A percentile compares a stretch with the other conserved stretches of the same genome.
phyloP scores from a whole-genome alignment of 2,329 filamentous ascomycete species.

The Aspergillus persii region DNA sequence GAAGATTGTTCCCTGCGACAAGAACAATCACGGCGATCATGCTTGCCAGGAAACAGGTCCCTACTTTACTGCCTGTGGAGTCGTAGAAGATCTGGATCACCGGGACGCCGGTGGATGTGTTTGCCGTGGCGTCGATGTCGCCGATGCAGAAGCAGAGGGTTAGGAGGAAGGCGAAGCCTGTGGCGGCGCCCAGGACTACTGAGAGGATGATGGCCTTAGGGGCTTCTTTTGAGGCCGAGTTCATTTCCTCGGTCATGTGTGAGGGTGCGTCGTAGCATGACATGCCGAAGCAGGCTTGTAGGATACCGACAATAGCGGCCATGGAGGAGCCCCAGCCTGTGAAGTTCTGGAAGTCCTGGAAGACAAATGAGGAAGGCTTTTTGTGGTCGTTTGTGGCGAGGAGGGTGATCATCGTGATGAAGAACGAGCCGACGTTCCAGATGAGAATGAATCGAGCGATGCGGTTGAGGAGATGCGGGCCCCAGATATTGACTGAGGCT shows the following conservation, averaged over 20 bases:
- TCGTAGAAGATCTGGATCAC: conserved; percentile 55
- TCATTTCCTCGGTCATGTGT: conserved; percentile 58
- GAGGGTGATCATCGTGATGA: conserved; percentile 53
- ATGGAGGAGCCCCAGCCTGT: conserved; percentile 53
- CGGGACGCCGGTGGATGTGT: conserved; percentile 49
- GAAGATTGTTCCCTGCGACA: conserved; percentile 46
- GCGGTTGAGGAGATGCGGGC: conserved; percentile 51
- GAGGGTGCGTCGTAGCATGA: conserved; percentile 49
- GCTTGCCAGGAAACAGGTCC: conserved; percentile 45
- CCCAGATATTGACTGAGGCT: conserved; percentile 50
- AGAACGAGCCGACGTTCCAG: conserved; percentile 55
- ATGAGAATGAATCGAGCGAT: conserved; percentile 51
- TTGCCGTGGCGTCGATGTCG: conserved; percentile 47
- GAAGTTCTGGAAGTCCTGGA: conserved; percentile 54
- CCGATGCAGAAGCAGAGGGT: conserved; percentile 53
- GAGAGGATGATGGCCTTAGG: conserved; percentile 49
- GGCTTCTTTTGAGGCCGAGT: conserved; percentile 14
- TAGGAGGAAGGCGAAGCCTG: conserved; percentile 50
- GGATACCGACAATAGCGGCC: conserved; percentile 52
- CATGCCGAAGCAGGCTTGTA: conserved; percentile 57
- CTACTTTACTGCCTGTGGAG: conserved; percentile 46
- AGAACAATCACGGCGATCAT: conserved; percentile 51
- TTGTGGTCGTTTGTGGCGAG: conserved; percentile 55
- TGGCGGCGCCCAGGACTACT: conserved; percentile 46
- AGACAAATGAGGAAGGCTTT: conserved; percentile 55